phyloP scores from a whole-genome alignment of 163 green algal species.

The Scenedesmus sp. region DNA sequence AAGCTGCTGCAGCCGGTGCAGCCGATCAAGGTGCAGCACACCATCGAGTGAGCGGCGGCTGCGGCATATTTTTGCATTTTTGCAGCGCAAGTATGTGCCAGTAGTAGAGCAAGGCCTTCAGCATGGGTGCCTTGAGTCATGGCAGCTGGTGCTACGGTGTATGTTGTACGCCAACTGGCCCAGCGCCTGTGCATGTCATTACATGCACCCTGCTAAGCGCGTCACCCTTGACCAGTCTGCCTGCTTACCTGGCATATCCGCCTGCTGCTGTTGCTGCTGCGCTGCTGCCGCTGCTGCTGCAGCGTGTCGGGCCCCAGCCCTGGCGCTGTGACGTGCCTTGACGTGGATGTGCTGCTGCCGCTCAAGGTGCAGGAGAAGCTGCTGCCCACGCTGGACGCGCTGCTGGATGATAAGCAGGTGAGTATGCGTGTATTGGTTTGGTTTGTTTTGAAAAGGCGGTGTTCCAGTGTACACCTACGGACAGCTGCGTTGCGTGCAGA shows the following conservation, averaged over 20 bases:
- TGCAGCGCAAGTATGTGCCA: too few relatives aligned
- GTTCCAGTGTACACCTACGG: too few relatives aligned
- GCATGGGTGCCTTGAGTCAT: not conserved
- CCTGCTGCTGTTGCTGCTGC: not conserved
- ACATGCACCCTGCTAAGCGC: not conserved
- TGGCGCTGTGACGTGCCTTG: not conserved
- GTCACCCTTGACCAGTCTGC: too few relatives aligned
- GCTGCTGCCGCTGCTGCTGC: not conserved
- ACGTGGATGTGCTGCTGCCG: slow-evolving; percentile 42
- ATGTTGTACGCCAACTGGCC: not conserved
- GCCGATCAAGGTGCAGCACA: slow-evolving; percentile 31
- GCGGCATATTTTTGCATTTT: not conserved
- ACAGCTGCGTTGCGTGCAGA: not conserved
- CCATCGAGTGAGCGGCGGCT: slow-evolving; percentile 35
- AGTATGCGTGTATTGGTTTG: not conserved
- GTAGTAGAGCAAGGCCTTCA: too few relatives aligned
- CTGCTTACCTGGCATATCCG: not conserved
- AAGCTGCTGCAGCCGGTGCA: slow-evolving; percentile 43
- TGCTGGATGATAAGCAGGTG: slow-evolving; percentile 44
- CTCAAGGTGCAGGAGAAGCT: slow-evolving; percentile 38
- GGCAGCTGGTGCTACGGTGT: not conserved
- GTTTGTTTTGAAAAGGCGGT: not conserved
- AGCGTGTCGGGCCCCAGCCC: slow-evolving; percentile 35
- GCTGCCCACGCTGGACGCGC: slow-evolving; percentile 15
- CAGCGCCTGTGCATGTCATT: not conserved